Base-by-base conservation (phyloP, 2,329 filamentous ascomycete species). In the Sarocladiaceae sp. region DNA sequence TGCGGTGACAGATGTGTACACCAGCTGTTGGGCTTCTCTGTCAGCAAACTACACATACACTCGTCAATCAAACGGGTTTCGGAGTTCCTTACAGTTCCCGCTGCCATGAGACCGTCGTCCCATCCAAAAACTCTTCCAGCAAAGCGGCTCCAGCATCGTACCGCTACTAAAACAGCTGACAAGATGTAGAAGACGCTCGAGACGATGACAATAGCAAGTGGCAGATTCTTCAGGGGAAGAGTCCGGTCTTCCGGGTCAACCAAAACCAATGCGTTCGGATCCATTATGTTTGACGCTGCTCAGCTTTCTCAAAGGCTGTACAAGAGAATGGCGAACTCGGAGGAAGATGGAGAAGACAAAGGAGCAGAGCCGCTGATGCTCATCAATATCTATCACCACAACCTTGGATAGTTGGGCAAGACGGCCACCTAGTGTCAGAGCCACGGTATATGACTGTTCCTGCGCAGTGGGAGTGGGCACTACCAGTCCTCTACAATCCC, bases 21-120 rank as follows among this genome's bases (percentile, higher is more conserved):
- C 29, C 26, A 43, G 3, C 40, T 43, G 27, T 23, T 7, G 6
- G n/a, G n/a, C n/a, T n/a, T n/a, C 18, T 13, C 18, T 24, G 19
- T 35, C 20, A 23, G 37, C n/a, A n/a, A n/a, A n/a, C n/a, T n/a
- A n/a, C n/a, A n/a, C n/a, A 61, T 49, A 29, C 60, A 58, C 20
- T 53, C 50, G 16, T 52, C 46, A 1, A 51, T 41, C 23, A 29
- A 13, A 29, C 3, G 19, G 19, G 6, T 29, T 18, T 54, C 0
- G 20, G 16, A 31, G 9, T n/a, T 3, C 11, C 26, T 43, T 18
- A 42, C 40, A 16, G 40, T 43, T 20, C 40, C 40, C 3, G 27
- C 40, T 11, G 29, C 26, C 40, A 43, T 43, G 4, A 43, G 40
- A 7, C 40, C 40, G 23, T 43, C 40, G 33, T 43, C 40, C 40